phyloP scores from a whole-genome alignment of 345 rosid species.

The Euphorbia tirucalli region DNA sequence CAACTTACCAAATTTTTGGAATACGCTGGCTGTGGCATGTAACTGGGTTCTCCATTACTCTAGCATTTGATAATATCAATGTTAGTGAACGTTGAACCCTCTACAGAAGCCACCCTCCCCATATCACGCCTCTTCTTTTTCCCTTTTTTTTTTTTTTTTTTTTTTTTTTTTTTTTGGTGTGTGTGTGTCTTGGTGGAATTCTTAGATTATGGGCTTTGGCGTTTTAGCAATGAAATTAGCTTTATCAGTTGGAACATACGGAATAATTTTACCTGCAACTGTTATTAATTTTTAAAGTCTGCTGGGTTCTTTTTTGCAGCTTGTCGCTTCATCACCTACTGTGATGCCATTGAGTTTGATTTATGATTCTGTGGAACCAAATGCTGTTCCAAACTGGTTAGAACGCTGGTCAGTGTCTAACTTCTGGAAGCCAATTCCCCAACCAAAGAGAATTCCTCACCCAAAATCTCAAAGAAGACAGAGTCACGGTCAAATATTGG shows the following conservation, averaged over 20 bases:
- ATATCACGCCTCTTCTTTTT: too few relatives aligned
- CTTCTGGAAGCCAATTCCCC: conserved; percentile 75
- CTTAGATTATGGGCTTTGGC: conserved; percentile 3
- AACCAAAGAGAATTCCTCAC: conserved; percentile 42
- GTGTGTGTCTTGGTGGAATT: not conserved
- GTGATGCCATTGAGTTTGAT: conserved; percentile 54
- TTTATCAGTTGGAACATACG: not conserved
- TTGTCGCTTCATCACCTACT: conserved; percentile 65
- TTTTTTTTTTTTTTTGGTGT: too few relatives aligned
- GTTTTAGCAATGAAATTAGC: not conserved
- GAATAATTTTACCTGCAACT: conserved; percentile 6
- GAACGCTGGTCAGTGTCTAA: conserved; percentile 70
- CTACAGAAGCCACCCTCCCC: not conserved
- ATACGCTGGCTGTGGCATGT: not conserved
- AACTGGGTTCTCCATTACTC: not conserved
- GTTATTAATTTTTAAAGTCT: not conserved
- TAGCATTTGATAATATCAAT: not conserved
- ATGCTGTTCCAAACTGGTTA: conserved; percentile 74
- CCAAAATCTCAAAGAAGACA: conserved; percentile 55
- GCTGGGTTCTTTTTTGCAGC: conserved; percentile 47
- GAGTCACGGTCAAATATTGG: conserved; percentile 42
- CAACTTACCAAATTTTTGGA: not conserved
- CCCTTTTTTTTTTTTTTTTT: too few relatives aligned
- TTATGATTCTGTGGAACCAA: conserved; percentile 54
- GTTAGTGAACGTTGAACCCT: conserved; percentile 1